These are phyloP conservation scores for Angophora floribunda DNA, from an alignment of 345 rosid genomes.

Conservation along the genomic window DNA sequence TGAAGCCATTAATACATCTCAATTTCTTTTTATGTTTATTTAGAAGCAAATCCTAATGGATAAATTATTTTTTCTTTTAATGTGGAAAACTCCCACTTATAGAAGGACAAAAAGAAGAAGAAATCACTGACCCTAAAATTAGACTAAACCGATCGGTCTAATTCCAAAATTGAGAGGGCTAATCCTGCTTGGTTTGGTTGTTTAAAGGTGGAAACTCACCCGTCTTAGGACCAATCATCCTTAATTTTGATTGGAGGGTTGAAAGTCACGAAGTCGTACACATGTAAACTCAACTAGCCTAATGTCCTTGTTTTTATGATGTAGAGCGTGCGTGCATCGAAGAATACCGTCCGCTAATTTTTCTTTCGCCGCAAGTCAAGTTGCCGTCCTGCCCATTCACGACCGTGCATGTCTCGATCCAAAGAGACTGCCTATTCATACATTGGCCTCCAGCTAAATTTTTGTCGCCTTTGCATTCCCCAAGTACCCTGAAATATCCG, in stretches of 20 bases:
- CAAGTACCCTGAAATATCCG: background rate
- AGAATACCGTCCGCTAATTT: background rate
- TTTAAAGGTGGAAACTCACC: no score
- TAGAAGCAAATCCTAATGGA: background rate
- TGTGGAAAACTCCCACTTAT: background rate
- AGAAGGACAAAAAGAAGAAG: background rate
- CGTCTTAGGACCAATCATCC: background rate
- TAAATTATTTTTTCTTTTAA: no score
- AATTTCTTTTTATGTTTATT: no score
- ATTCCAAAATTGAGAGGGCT: background rate
- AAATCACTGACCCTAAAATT: no score
- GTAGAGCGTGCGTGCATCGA: background rate
- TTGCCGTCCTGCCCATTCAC: background rate
- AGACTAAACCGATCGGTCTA: background rate
- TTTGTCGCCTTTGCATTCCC: background rate
- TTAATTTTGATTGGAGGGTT: fast-evolving
- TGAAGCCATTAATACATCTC: no score
- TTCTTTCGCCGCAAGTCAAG: background rate
- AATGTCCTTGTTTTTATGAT: no score
- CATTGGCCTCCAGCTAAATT: background rate
- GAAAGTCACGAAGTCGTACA: fast-evolving
- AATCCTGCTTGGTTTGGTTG: no score
- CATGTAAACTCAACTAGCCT: no score
- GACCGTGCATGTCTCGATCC: background rate
- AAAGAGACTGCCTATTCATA: background rate